Base-by-base conservation (phyloP, 2,329 filamentous ascomycete species). In the Stemphylium vesicarium region DNA sequence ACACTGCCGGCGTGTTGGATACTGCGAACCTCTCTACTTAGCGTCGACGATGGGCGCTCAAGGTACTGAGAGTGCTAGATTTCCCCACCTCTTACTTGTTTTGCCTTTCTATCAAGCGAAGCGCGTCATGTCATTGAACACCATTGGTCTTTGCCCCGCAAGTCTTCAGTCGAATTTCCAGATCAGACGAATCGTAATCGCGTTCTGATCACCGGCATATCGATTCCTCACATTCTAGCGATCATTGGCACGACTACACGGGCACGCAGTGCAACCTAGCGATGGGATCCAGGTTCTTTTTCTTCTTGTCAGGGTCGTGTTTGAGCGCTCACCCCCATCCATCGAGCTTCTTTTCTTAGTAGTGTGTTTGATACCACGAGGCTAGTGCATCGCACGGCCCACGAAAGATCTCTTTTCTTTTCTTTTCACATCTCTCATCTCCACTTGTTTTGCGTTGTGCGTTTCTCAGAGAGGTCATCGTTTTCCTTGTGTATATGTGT, bases 351-450 rank as follows among this genome's bases (percentile, higher is more conserved):
- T 26, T 47, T 42, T 48, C 39, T 47, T 45, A 22, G 31, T 16
- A 55, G 41, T 51, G 41, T 40, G 42, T 43, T 57, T 53, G 50
- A 57, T 57, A 57, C 50, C 53, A 57, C 50, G 50, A 18, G 53
- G 53, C 50, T 49, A 40, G 53, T 50, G 53, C 47, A 31, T 31
- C 20, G 24, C 38, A 48, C 50, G 41, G 53, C 50, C 53, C 50
- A 41, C 39, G 26, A 29, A 33, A 40, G 46, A 48, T 33, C 20
- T 12, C 46, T 38, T 39, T 10, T 40, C 48, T 36, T 39, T 51
- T 29, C n/a, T 18, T 39, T 50, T 50, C 20, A 24, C 22, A 1
- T 12, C 31, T 20, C 10, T 33, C 18, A 45, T 24, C 12, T 16
- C 12, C 22, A 12, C 15, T 42, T 42, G 13, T 31, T 15, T 18